Evolutionary conservation across 768 basidiomycete genomes (phyloP).

Genomic region (Zangia roseola): DNA sequence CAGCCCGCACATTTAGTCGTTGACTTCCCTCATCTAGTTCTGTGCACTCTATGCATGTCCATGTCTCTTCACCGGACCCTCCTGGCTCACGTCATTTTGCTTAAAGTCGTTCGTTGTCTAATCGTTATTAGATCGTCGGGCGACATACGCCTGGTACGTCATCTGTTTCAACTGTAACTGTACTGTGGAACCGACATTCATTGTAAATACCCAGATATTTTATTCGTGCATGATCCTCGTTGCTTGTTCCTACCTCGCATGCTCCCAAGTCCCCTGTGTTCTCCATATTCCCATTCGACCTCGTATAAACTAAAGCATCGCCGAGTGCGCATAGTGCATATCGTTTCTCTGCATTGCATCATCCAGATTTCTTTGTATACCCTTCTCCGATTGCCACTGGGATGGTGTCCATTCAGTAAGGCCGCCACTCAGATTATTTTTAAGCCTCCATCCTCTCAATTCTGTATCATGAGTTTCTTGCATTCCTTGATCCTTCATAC

Average conservation of each 20-base stretch:
- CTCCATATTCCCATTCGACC: neutral
- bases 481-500: too few species aligned
- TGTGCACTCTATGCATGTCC: neutral
- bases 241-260: neutral
- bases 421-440: too few species aligned
- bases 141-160: slow-evolving; percentile 10
- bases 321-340: slow-evolving; percentile 14
- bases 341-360: slow-evolving; percentile 6
- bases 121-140: neutral
- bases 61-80: neutral
- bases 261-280: neutral
- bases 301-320: slow-evolving; percentile 7
- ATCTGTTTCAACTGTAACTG: neutral
- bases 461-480: too few species aligned
- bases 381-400: neutral
- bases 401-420: neutral
- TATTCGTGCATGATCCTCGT: neutral
- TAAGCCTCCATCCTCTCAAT: too few species aligned
- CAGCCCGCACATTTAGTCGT: neutral
- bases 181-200: slow-evolving; percentile 1
- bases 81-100: neutral
- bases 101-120: neutral
- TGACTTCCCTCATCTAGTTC: neutral
- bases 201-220: neutral
- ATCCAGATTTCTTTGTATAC: slow-evolving; percentile 1